These are phyloP conservation scores for Moesziomyces aphidis DNA, from an alignment of 1,284 basidiomycete species.

Conservation along the genomic window DNA sequence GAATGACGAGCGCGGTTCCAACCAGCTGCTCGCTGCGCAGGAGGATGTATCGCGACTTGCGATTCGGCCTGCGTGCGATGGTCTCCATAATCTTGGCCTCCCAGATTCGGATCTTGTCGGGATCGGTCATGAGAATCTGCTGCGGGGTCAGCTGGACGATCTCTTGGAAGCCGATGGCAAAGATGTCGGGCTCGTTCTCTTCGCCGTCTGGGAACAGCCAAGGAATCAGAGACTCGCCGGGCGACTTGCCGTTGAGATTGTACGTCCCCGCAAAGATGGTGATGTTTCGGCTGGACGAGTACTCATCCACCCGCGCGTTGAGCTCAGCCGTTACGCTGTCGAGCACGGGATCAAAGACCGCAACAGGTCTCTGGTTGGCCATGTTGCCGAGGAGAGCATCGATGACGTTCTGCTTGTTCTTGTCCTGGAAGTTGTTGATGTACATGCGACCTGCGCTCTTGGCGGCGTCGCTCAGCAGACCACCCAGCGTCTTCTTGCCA, in stretches of 20 bases:
- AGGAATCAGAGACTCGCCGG: constrained; percentile 81
- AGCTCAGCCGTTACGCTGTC: constrained; percentile 79
- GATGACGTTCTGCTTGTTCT: constrained; percentile 91
- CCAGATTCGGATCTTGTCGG: constrained; percentile 82
- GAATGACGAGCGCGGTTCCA: constrained; percentile 88
- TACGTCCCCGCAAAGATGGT: constrained; percentile 89
- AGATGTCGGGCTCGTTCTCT: constrained; percentile 67
- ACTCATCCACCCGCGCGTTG: constrained; percentile 76
- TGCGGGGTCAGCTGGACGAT: constrained; percentile 96
- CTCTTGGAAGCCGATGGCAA: constrained; percentile 84
- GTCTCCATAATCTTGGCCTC: constrained; percentile 84
- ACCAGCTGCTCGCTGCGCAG: constrained; percentile 95
- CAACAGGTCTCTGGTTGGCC: constrained; percentile 85
- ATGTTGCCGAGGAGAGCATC: constrained; percentile 96
- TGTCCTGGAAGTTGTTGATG: constrained; percentile 98
- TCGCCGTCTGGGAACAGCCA: constrained; percentile 82
- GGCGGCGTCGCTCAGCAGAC: constrained; percentile 85
- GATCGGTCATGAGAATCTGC: constrained; percentile 91
- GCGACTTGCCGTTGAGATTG: constrained; percentile 91
- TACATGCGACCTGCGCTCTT: constrained; percentile 84
- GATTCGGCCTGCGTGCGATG: constrained; percentile 77
- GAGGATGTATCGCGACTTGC: constrained; percentile 81
- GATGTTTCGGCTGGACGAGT: constrained; percentile 81
- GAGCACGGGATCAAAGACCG: constrained; percentile 92
- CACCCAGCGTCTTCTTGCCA: constrained; percentile 82